Evolutionary conservation across 768 basidiomycete species (phyloP).

Genomic region (Hericium erinaceus): DNA sequence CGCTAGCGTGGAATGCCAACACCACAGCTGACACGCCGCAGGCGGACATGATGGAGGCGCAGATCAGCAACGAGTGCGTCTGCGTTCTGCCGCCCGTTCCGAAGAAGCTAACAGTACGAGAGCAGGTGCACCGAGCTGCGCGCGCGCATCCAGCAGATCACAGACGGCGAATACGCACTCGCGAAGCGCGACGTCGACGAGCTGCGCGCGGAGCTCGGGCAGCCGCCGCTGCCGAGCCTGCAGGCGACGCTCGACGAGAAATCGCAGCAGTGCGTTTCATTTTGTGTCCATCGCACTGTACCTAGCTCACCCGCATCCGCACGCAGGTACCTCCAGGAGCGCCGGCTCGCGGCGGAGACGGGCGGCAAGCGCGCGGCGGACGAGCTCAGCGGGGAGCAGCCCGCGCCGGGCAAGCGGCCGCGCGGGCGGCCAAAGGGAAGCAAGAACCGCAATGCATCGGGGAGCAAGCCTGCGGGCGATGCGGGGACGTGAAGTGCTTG

Average conservation of each 20-base stretch:
- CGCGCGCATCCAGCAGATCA: slow-evolving; percentile 52
- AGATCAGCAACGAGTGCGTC: slow-evolving; percentile 60
- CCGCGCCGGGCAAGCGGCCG: slow-evolving; percentile 22
- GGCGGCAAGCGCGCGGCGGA: slow-evolving; percentile 18
- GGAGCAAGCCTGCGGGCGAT: background rate
- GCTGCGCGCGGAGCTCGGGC: slow-evolving; percentile 67
- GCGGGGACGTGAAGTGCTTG: background rate
- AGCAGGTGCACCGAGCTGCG: slow-evolving; percentile 63
- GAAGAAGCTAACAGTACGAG: background rate
- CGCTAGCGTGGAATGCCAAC: background rate
- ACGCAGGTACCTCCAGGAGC: slow-evolving; percentile 22
- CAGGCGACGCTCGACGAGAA: slow-evolving; percentile 71
- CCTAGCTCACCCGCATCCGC: background rate
- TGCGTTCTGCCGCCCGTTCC: background rate
- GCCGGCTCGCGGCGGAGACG: slow-evolving; percentile 21
- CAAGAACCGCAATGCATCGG: slow-evolving; percentile 20
- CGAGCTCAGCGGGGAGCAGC: slow-evolving; percentile 14
- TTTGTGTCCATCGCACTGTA: slow-evolving; percentile 1
- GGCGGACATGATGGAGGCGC: slow-evolving; percentile 62
- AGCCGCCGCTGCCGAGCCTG: slow-evolving; percentile 61
- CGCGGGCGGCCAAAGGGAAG: slow-evolving; percentile 28
- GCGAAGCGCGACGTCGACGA: slow-evolving; percentile 74
- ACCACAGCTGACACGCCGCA: slow-evolving; percentile 7
- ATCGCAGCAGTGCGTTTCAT: slow-evolving; percentile 36
- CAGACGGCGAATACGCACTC: slow-evolving; percentile 66